A percentile compares a stretch with the other conserved stretches of the same genome.
These are phyloP conservation scores for Leersia perrieri DNA, from an alignment of 176 grass and related monocot genomes.

Conservation along the genomic window DNA sequence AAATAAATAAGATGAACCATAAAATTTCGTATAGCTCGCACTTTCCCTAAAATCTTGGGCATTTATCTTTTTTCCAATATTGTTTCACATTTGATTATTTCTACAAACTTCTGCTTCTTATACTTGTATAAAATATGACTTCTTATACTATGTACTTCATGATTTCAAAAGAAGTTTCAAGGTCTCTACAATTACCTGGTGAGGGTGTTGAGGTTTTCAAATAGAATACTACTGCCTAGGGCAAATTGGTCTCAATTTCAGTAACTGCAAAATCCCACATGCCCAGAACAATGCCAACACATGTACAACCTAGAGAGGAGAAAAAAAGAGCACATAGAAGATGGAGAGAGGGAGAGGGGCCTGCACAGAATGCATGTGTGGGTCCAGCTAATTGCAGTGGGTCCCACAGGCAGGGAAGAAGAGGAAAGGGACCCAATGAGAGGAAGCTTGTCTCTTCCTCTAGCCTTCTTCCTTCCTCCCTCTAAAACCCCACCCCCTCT, in stretches of 20 bases:
- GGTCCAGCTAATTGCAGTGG: not conserved
- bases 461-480: not conserved
- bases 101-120: not conserved
- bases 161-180: not conserved
- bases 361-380: conserved; percentile 3
- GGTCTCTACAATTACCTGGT: not conserved
- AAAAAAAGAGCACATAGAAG: not conserved
- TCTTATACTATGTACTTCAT: not conserved
- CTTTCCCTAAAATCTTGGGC: not conserved
- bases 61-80: not conserved
- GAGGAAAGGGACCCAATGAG: conserved; percentile 38
- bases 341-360: not conserved
- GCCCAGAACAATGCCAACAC: conserved; percentile 24
- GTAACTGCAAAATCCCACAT: conserved; percentile 29
- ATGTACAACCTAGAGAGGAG: conserved; percentile 35
- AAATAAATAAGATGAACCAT: not conserved
- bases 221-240: not conserved
- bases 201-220: not conserved
- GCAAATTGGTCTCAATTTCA: conserved; percentile 30
- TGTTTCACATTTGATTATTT: not conserved
- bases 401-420: conserved; percentile 26
- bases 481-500: conserved; percentile 59
- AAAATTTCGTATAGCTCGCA: not conserved
- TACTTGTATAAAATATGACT: not conserved
- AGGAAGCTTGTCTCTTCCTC: conserved; percentile 53